phyloP scores from a whole-genome alignment of 352 stramenopile species.

The Globisporangium cystogenes region DNA sequence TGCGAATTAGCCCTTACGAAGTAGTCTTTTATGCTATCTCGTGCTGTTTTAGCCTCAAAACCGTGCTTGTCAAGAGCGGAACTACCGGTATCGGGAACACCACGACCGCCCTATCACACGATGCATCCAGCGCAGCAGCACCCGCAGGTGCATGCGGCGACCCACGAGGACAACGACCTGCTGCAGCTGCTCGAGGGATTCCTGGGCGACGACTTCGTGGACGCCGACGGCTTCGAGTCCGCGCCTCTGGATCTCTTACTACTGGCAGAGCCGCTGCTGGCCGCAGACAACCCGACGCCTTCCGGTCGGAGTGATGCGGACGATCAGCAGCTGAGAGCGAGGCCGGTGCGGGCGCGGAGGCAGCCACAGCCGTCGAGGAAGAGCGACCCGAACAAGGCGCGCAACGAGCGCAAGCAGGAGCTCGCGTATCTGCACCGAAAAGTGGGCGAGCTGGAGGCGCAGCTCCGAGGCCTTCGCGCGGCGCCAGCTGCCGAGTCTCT shows the following conservation, averaged over 20 bases:
- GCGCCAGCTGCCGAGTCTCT: background rate
- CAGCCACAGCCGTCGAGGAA: constrained; percentile 16
- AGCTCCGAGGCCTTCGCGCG: constrained; percentile 15
- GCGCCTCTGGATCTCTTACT: too few species aligned
- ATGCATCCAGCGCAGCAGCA: background rate
- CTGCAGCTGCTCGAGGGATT: constrained; percentile 6
- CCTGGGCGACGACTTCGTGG: background rate
- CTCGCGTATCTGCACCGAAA: constrained; percentile 13
- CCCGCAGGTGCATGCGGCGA: background rate
- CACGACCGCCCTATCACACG: too few species aligned
- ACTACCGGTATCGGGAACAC: too few species aligned
- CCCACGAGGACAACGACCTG: background rate
- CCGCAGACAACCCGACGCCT: too few species aligned
- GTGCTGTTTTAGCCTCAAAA: too few species aligned
- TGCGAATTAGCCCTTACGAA: too few species aligned
- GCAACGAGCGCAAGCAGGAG: constrained; percentile 12
- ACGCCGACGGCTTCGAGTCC: background rate
- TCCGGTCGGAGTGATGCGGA: background rate
- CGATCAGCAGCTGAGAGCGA: background rate
- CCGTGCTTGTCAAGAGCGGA: too few species aligned
- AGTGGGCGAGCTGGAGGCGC: constrained; percentile 1
- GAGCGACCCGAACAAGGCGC: constrained; percentile 19
- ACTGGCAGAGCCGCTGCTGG: too few species aligned
- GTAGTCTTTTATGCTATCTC: too few species aligned
- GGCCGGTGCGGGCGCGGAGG: background rate